These are phyloP conservation scores for Tulasnella sp. DNA, from an alignment of 768 basidiomycete species.

Conservation along the genomic window DNA sequence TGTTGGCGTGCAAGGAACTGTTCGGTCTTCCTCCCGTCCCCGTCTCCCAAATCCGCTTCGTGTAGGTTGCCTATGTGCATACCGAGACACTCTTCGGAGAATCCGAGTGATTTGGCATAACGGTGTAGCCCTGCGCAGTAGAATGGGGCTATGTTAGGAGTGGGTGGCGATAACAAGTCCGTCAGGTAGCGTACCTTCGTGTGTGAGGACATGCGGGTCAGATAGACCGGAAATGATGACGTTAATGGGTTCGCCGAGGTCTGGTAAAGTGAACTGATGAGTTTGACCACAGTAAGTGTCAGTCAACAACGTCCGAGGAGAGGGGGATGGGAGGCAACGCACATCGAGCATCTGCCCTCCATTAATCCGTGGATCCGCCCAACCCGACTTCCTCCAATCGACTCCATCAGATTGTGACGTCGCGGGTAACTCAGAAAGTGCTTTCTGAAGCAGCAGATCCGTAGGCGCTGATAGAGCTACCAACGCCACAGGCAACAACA, in stretches of 20 bases:
- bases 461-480: too few relatives aligned
- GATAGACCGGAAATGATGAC: conserved; percentile 67
- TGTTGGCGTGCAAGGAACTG: conserved; percentile 64
- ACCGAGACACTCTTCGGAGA: conserved; percentile 71
- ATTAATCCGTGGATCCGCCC: conserved; percentile 55
- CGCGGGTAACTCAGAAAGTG: too few relatives aligned
- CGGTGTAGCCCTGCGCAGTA: not conserved
- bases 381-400: conserved; percentile 24
- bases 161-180: conserved; percentile 28
- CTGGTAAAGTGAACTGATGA: conserved; percentile 15
- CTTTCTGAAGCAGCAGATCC: too few relatives aligned
- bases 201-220: conserved; percentile 68
- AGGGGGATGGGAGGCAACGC: conserved; percentile 22
- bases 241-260: conserved; percentile 69
- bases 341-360: conserved; percentile 73
- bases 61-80: conserved; percentile 65
- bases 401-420: not conserved
- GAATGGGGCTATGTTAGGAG: not conserved
- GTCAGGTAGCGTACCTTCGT: conserved; percentile 61
- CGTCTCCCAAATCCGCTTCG: conserved; percentile 73
- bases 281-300: not conserved
- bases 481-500: too few relatives aligned
- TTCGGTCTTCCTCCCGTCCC: conserved; percentile 55
- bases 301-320: not conserved
- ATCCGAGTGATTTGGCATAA: conserved; percentile 54